Base-by-base conservation (phyloP, 2,329 filamentous ascomycete genomes). In the Trichoderma asperellum region DNA sequence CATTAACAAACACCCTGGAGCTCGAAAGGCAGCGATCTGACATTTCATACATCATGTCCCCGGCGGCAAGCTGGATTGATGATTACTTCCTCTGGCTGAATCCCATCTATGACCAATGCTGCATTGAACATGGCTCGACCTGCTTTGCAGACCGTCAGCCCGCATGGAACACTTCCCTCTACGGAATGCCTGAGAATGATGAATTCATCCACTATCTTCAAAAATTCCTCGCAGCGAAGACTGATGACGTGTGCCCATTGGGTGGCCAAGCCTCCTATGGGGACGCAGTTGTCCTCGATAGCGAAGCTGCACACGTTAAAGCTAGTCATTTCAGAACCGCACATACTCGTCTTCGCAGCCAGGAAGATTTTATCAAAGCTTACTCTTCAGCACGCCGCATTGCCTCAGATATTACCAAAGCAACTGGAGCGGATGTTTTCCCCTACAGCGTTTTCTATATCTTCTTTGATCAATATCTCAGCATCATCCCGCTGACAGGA, bases 51-150 rank as follows among this genome's bases (percentile, higher is more conserved):
- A 93, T 99, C 73, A 87, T 93, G 7, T 90, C 94, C 11, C 92
- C 94, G 0, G 90, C 95, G 0, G 96, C 96, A 3, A 97, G 92
- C 79, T 99, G 96, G 96, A 87, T 99, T 21, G 96, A 99, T 73
- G 96, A 99, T 77, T 98, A 93, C 81, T 93, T 98, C 81, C 87
- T 93, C 70, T 99, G 96, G 95, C 83, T 98, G n/a, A 97, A 98
- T 74, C 96, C 96, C 0, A 87, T 93, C 55, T 81, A 82, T 27
- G 91, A 94, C 56, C 82, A 86, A 61, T 90, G 86, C 81, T 97
- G 92, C 75, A 85, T 92, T 47, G 90, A 95, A 70, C 77, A 88
- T 61, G 88, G 88, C 57, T 83, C 89, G 74, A 84, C 90, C 1
- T 99, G 96, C 80, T 97, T 99, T 76, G 88, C 88, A 32, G 84